Base-by-base conservation (phyloP, 805 yeast species). In the Candida arabinofermentans region DNA sequence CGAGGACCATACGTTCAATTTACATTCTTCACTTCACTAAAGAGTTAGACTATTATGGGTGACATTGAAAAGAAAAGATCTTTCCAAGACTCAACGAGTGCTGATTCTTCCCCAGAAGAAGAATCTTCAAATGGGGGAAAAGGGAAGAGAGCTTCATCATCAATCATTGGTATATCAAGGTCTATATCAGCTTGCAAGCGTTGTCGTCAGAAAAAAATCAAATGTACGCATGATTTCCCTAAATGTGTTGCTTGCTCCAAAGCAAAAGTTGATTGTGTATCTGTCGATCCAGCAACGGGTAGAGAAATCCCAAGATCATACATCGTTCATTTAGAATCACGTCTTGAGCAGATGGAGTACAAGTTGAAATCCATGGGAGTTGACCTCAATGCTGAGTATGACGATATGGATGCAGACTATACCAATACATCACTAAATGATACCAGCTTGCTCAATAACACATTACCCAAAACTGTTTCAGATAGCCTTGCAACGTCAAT, bases 221-320 rank as follows among this genome's bases (percentile, higher is more conserved):
- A 72, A 50, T 83, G 90, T 59, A 85, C 83, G 47, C 83, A 77
- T 43, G 74, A 72, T 46, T 77, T 81, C 56, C 90, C 90, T 3
- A 70, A 73, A 41, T 83, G 90, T 54, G 59, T 74, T n/a, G 70
- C 72, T 27, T 83, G 90, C 57, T 67, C 61, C 33, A 76, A 78
- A 53, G 83, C 85, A 9, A 75, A 78, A 5, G 83, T 68, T 2
- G 86, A 84, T 6, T 89, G 97, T 63, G 79, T 87, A 4, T 87
- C 95, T 0, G 62, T 86, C 3, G 96, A 90, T 58, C 89, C 95
- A 0, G 87, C 89, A 6, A 86, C 96, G 0, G 95, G 96, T 0
- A 69, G 95, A 41, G 88, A 84, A 50, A 78, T 88, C 1, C 95
- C 96, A 0, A 66, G 97, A 29, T 83, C 88, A 2, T 84, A 85